Evolutionary conservation across 306 rosid genomes (phyloP).

Genomic region (Abrus precatorius): DNA sequence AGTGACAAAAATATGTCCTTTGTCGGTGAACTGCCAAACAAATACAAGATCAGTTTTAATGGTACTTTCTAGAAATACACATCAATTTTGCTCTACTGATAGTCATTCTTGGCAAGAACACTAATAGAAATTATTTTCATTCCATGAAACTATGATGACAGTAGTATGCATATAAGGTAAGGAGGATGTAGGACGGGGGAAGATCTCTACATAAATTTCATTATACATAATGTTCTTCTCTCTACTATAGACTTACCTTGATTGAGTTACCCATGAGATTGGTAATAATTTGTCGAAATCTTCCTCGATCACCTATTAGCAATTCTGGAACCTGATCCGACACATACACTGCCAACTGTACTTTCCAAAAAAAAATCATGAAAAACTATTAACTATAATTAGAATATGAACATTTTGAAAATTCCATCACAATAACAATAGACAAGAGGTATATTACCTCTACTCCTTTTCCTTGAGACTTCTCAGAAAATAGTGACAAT

Average conservation of each 20-base stretch:
- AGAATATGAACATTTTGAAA: constrained; percentile 44
- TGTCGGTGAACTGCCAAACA: constrained; percentile 88
- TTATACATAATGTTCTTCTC: neutral
- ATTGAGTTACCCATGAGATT: constrained; percentile 92
- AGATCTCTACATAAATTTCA: constrained; percentile 2
- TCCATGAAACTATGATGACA: neutral
- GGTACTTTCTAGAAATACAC: constrained; percentile 6
- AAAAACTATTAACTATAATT: constrained; percentile 38
- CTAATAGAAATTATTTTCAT: neutral
- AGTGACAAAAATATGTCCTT: constrained; percentile 93
- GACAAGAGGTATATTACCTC: constrained; percentile 70
- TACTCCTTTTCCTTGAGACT: constrained; percentile 93
- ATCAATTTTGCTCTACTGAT: constrained; percentile 17
- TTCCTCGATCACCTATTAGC: constrained; percentile 87
- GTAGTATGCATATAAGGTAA: constrained; percentile 22
- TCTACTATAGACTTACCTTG: constrained; percentile 61
- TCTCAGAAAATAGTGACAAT: constrained; percentile 88
- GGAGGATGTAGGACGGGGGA: neutral
- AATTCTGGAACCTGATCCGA: constrained; percentile 85
- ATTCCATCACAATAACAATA: neutral
- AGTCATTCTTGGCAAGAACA: constrained; percentile 24
- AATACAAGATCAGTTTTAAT: constrained; percentile 45
- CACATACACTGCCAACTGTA: constrained; percentile 84
- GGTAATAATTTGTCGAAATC: constrained; percentile 89
- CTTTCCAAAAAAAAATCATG: constrained; percentile 45